phyloP scores from a whole-genome alignment of 345 rosid genomes.

The Combretum micranthum region DNA sequence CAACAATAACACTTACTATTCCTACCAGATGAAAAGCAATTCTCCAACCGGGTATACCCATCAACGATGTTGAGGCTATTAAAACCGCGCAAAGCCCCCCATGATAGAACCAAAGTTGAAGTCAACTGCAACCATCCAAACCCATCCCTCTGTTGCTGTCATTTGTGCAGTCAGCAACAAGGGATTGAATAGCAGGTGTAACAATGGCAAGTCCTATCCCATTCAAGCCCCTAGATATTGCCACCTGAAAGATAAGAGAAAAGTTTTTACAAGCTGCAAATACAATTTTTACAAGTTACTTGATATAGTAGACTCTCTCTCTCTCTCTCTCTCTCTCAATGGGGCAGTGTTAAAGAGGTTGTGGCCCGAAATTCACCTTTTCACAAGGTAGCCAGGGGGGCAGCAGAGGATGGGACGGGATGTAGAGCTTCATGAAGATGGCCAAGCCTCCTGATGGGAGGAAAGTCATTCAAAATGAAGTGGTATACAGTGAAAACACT shows the following conservation, averaged over 20 bases:
- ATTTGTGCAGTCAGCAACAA: slow-evolving; percentile 74
- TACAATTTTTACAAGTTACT: too few relatives aligned
- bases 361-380: too few relatives aligned
- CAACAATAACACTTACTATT: slow-evolving; percentile 54
- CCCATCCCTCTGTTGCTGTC: slow-evolving; percentile 63
- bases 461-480: too few relatives aligned
- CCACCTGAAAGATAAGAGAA: slow-evolving; percentile 63
- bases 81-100: slow-evolving; percentile 51
- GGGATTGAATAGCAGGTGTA: slow-evolving; percentile 76
- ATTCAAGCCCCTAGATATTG: slow-evolving; percentile 75
- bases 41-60: slow-evolving; percentile 77
- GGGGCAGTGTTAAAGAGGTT: too few relatives aligned
- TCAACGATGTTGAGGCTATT: slow-evolving; percentile 56
- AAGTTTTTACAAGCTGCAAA: not conserved
- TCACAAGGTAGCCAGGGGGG: too few relatives aligned
- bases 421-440: too few relatives aligned
- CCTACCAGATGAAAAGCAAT: slow-evolving; percentile 60
- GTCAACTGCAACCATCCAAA: slow-evolving; percentile 78
- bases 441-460: too few relatives aligned
- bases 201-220: slow-evolving; percentile 83
- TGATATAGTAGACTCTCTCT: too few relatives aligned
- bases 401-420: too few relatives aligned
- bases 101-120: slow-evolving; percentile 51
- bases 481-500: too few relatives aligned
- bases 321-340: too few relatives aligned